Evolutionary conservation across 1,139 yeast genomes (phyloP).

Genomic region (Sugiyamaella xylanicola): DNA sequence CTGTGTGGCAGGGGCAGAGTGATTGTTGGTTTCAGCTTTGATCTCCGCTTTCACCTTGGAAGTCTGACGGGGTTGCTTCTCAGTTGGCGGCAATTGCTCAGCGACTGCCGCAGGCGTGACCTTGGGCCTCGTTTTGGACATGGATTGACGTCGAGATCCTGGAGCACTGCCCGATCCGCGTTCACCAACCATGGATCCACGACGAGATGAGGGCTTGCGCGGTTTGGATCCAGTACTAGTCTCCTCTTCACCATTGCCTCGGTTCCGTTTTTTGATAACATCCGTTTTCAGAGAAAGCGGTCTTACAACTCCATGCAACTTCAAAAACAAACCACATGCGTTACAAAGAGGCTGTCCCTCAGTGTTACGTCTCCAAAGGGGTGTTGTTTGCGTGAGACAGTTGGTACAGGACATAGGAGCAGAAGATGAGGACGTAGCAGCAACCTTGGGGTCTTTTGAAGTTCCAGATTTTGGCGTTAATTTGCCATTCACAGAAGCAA

Average conservation of each 20-base stretch:
- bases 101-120: slow-evolving; percentile 4
- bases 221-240: slow-evolving; percentile 19
- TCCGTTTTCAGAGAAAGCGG: slow-evolving; percentile 90
- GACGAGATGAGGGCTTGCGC: slow-evolving; percentile 24
- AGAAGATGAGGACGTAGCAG: slow-evolving; percentile 18
- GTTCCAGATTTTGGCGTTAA: slow-evolving; percentile 6
- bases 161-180: slow-evolving; percentile 19
- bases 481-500: background rate
- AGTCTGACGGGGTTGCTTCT: slow-evolving; percentile 3
- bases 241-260: slow-evolving; percentile 29
- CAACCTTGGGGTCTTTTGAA: background rate
- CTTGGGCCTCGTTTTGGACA: slow-evolving; percentile 17
- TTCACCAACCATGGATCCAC: slow-evolving; percentile 25
- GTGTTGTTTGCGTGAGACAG: slow-evolving; percentile 91
- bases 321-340: slow-evolving; percentile 90
- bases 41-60: background rate
- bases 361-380: slow-evolving; percentile 92
- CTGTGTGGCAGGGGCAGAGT: no score
- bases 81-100: slow-evolving; percentile 6
- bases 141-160: slow-evolving; percentile 19
- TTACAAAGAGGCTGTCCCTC: slow-evolving; percentile 92
- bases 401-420: slow-evolving; percentile 62
- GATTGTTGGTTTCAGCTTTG: no score
- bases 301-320: slow-evolving; percentile 90
- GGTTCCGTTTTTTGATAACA: slow-evolving; percentile 77